A percentile compares a stretch with the other conserved stretches of the same genome.
phyloP scores from a whole-genome alignment of 2,329 filamentous ascomycete species.

The Exophiala phaeomuriformis region DNA sequence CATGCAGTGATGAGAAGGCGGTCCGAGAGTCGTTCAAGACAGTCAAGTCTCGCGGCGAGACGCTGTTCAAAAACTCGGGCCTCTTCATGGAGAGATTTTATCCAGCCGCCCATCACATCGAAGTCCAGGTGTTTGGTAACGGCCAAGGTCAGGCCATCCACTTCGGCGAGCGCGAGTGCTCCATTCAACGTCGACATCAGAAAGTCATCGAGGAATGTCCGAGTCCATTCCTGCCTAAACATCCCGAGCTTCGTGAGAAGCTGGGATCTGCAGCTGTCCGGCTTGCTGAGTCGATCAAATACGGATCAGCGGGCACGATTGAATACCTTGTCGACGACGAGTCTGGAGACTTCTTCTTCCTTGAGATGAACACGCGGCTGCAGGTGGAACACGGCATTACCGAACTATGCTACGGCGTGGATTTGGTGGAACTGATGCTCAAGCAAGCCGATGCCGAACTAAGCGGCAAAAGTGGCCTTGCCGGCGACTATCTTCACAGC shows the following conservation, averaged over 20 bases:
- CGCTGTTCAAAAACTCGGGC: slow-evolving; percentile 75
- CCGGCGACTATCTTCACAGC: slow-evolving; percentile 35
- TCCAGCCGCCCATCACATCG: slow-evolving; percentile 70
- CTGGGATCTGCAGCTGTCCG: slow-evolving; percentile 62
- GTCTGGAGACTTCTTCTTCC: slow-evolving; percentile 66
- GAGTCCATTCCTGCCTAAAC: slow-evolving; percentile 55
- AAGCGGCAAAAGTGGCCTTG: slow-evolving; percentile 40
- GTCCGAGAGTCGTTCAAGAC: slow-evolving; percentile 63
- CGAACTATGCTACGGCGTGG: slow-evolving; percentile 49
- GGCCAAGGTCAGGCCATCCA: slow-evolving; percentile 68
- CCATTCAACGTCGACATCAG: slow-evolving; percentile 77
- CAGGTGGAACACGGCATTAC: slow-evolving; percentile 55
- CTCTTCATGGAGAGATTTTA: slow-evolving; percentile 83
- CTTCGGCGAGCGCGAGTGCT: slow-evolving; percentile 84
- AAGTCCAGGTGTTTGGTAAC: slow-evolving; percentile 87
- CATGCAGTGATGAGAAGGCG: slow-evolving; percentile 60
- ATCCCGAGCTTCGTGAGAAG: slow-evolving; percentile 55
- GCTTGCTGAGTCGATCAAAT: slow-evolving; percentile 51
- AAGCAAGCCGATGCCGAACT: slow-evolving; percentile 48
- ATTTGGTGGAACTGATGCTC: slow-evolving; percentile 51
- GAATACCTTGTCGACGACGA: slow-evolving; percentile 86
- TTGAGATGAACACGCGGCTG: slow-evolving; percentile 54
- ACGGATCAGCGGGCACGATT: slow-evolving; percentile 81
- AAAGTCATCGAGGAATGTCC: slow-evolving; percentile 89
- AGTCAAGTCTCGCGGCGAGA: slow-evolving; percentile 66